Evolutionary conservation across 2,329 filamentous ascomycete species (phyloP), one percentile per base, ranked within the genome.

Genomic region (Pseudogymnoascus sp.): DNA sequence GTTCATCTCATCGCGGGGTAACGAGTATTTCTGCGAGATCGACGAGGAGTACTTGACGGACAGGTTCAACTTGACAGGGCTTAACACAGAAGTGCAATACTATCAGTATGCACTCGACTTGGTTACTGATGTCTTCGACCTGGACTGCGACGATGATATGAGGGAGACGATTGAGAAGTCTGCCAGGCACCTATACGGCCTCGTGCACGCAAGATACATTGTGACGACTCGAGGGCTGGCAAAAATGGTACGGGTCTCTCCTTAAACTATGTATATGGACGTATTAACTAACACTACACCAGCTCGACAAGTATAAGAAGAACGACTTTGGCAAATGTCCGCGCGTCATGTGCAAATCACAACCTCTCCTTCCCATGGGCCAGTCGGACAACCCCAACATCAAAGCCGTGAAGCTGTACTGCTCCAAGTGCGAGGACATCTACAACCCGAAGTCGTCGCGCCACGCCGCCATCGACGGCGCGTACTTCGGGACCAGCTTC

Each of bases 21-120:
- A 99, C 78, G 95, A 99, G 76, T 99, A 99, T 78, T 99, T 97
- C 73, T 99, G 95, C 84, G 95, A 99, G 75, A 97, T 99, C 72
- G 95, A 99, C 77, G 95, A 99, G 76, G 95, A 99, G 72, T 99
- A 99, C 77, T 83, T 99, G 57, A 97, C 93, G 61, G 95, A 99
- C 76, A 88, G 95, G 61, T 99, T 99, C 84, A 99, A 99, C 78
- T 82, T 99, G 66, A 99, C 95, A 0, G 95, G 95, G 38, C 84
- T 99, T 61, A 97, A 97, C 78, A 93, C 91, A 36, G 95, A 99
- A 75, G 95, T 99, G 13, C 91, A 96, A 73, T 97, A 97, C 80
- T 99, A 99, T 73, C 95, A 99, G 77, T 97, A 99, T 84, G 95
- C 95, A 15, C 84, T 99, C 53, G 95, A 99, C 74, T 86, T 99